Base-by-base conservation (phyloP, 2,329 filamentous ascomycete species). In the Periconia sp. region DNA sequence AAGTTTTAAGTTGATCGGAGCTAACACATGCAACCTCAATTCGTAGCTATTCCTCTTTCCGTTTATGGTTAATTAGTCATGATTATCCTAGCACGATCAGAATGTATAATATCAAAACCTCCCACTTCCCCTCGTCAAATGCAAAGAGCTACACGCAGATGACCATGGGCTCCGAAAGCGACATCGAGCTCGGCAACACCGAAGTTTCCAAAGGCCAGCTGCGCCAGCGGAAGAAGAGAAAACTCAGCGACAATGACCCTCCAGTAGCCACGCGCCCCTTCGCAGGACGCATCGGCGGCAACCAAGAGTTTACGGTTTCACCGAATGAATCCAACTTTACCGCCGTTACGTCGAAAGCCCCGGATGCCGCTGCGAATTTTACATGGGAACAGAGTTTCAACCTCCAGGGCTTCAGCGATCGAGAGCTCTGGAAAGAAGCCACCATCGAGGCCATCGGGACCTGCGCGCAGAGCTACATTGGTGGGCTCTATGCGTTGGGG, bases 241-340 rank as follows among this genome's bases (percentile, higher is more conserved):
- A 41, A 15, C 17, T 31, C 17, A 18, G 27, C 37, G 17, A 41
- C 19, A 42, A 49, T 47, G 35, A 14, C 6, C 52, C 56, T n/a
- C 19, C 55, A 13, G 46, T 64, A 8, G 55, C 59, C 13, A 60
- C 59, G 8, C 47, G 62, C 17, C 60, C 63, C 2, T 66, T 73
- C 55, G 70, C 64, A 14, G 70, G 70, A 6, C 68, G 70, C 20
- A 68, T 73, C 30, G 70, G 70, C 23, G 70, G 68, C 10, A 72
- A 71, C 41, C 66, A 70, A 48, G 65, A 67, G 43, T 71, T 71
- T 48, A 67, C 61, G 2, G 41, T 63, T 3, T 50, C 56, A 11
- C 59, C 59, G n/a, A 57, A 62, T 46, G 59, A 59, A 41, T 48
- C 59, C n/a, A 52, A 55, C 10, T 58, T 57, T 17, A 37, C 47